A percentile compares a stretch with the other conserved stretches of the same genome.
phyloP scores from a whole-genome alignment of 1,284 basidiomycete species.

The Puccinia hordei region DNA sequence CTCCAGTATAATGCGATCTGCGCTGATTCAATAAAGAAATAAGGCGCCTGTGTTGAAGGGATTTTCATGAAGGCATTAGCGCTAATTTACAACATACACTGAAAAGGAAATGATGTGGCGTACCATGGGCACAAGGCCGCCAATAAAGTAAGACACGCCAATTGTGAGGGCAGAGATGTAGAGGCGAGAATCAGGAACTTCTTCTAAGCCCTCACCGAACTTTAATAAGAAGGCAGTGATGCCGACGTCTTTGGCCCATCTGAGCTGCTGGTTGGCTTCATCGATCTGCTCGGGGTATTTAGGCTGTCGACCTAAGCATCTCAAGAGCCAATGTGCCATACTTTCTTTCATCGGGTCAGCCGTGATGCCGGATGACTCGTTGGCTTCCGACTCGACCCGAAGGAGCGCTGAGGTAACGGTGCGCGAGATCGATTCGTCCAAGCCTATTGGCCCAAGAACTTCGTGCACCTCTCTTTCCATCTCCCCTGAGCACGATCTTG shows the following conservation, averaged over 20 bases:
- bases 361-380: background rate
- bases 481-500: constrained; percentile 84
- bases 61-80: background rate
- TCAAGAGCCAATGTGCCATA: constrained; percentile 53
- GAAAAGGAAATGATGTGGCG: background rate
- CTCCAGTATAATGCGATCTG: constrained; percentile 58
- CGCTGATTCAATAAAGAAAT: constrained; percentile 74
- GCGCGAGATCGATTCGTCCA: constrained; percentile 77
- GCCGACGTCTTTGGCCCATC: constrained; percentile 63
- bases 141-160: constrained; percentile 80
- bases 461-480: constrained; percentile 91
- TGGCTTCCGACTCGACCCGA: constrained; percentile 26
- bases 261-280: constrained; percentile 12
- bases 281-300: constrained; percentile 20
- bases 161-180: constrained; percentile 91
- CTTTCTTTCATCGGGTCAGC: constrained; percentile 63
- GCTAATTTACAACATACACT: background rate
- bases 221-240: constrained; percentile 87
- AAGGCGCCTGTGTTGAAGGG: constrained; percentile 69
- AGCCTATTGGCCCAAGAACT: constrained; percentile 82
- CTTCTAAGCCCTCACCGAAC: constrained; percentile 88
- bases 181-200: constrained; percentile 69
- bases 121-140: constrained; percentile 69
- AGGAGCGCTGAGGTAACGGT: constrained; percentile 60
- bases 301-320: constrained; percentile 29